Evolutionary conservation across 1,284 basidiomycete genomes (phyloP), one percentile per base, ranked within the genome.

Genomic region (Blastosporella zonata): DNA sequence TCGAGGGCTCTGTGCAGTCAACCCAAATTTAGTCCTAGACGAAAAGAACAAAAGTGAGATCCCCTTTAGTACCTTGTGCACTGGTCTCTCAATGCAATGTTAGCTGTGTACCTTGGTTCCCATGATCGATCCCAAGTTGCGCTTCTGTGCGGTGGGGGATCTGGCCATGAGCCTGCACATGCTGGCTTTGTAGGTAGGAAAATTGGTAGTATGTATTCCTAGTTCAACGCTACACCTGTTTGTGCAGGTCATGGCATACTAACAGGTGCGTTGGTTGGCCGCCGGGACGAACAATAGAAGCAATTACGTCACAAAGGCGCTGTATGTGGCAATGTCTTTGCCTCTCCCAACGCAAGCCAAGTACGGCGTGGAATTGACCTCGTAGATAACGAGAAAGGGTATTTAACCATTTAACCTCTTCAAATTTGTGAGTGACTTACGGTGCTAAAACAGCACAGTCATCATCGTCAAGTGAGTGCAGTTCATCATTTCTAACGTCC

Each of bases 121-220:
- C 77, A 67, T 20, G 79, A 86, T 62, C 74, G 69, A 44, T 77
- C 78, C 28, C 83, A 84, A 61, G 93, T 96, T 37, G 81, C 89
- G 2, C 69, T 96, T 18, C 78, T 97, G 59, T 93, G 88, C 55
- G 93, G 93, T 20, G 93, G 94, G 20, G 93, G 93, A 31, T 86
- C 87, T 27, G 94, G 94, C 1, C 93, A 96, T 65, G 93, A 96
- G 62, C 93, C 93, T 20, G 80, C 91, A 15, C 88, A 93, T 67
- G 80, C 89, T 13, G 88, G 83, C 1, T 93, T 88, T 58, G 87
- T 90, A 23, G 87, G 87, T 86, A 52, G 50, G 39, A 5, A 7
- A 3, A n/a, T 18, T 10, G 4, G 8, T 35, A 3, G 18, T 15
- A 18, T 35, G n/a, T 9, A 23, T 52, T 67, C 51, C 22, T 38